A percentile compares a stretch with the other conserved stretches of the same genome.
Evolutionary conservation across 1,284 basidiomycete genomes (phyloP).

Genomic region (Heterobasidion annosum): DNA sequence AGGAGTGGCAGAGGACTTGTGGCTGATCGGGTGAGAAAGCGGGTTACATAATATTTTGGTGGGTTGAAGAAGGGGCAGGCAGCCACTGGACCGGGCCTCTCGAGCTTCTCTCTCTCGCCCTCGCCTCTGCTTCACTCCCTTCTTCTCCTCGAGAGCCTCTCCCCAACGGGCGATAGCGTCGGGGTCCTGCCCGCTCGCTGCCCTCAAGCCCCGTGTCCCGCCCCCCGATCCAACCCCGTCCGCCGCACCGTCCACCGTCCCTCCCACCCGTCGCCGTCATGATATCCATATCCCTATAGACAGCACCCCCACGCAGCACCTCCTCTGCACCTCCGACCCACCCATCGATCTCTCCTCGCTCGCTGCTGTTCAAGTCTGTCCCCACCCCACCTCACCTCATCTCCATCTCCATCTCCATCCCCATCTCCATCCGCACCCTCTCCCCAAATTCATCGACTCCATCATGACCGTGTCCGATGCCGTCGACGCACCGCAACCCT

Average conservation of each 20-base stretch:
- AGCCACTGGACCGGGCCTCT: neutral
- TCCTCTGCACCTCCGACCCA: neutral
- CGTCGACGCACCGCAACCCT: conserved; percentile 40
- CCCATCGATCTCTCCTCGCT: neutral
- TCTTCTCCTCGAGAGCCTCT: neutral
- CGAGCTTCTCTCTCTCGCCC: neutral
- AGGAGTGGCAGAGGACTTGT: neutral
- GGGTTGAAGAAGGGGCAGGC: neutral
- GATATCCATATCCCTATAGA: conserved; percentile 29
- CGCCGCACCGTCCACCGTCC: neutral
- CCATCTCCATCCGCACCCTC: neutral
- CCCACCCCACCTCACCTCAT: neutral
- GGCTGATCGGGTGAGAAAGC: too few species aligned
- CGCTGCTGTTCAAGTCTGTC: neutral
- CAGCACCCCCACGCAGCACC: conserved; percentile 8
- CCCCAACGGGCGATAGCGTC: neutral
- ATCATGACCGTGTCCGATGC: conserved; percentile 33
- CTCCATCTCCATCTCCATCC: neutral
- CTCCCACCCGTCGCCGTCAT: conserved; percentile 18
- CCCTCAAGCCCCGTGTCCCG: neutral
- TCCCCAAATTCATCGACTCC: conserved; percentile 1
- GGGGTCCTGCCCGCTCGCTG: neutral
- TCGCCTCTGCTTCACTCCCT: neutral
- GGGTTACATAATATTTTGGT: too few species aligned
- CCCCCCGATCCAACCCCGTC: neutral